A percentile compares a stretch with the other conserved stretches of the same genome.
Evolutionary conservation across 2,329 filamentous ascomycete species (phyloP).

Genomic region (Elsinoe batatas): DNA sequence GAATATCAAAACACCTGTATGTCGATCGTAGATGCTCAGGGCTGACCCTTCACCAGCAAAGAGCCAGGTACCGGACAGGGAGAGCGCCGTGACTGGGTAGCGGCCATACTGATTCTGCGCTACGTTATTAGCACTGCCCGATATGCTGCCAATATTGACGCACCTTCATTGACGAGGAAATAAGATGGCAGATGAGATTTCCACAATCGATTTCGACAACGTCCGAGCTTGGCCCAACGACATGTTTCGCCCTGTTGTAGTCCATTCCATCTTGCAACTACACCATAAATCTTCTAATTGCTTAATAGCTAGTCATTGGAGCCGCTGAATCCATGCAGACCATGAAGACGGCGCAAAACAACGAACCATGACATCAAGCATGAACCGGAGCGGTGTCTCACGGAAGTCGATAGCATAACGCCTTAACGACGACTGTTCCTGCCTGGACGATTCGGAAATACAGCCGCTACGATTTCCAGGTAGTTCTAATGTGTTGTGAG

Average conservation of each 20-base stretch:
- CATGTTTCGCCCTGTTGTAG: not conserved
- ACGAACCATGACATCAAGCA: not conserved
- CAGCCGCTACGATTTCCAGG: too few relatives aligned
- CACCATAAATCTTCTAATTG: not conserved
- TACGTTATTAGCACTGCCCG: not conserved
- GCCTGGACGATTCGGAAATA: too few relatives aligned
- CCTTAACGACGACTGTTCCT: too few relatives aligned
- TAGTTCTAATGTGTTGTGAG: too few relatives aligned
- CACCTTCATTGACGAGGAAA: constrained; percentile 7
- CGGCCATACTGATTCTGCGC: constrained; percentile 13
- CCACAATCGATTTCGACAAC: not conserved
- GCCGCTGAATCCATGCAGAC: not conserved
- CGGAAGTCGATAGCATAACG: not conserved
- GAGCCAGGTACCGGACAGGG: constrained; percentile 28
- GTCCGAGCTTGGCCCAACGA: not conserved
- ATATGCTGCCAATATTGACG: not conserved
- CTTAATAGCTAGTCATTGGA: too few relatives aligned
- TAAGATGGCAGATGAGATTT: constrained; percentile 7
- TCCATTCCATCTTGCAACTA: not conserved
- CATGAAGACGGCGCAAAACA: not conserved
- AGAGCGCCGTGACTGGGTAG: constrained; percentile 37
- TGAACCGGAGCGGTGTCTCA: not conserved
- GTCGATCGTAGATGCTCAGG: constrained; percentile 30
- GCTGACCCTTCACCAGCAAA: constrained; percentile 36
- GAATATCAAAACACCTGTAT: constrained; percentile 21